These are phyloP conservation scores for Hypoxylon crocopeplum DNA, from an alignment of 495 filamentous ascomycete species.

Conservation along the genomic window DNA sequence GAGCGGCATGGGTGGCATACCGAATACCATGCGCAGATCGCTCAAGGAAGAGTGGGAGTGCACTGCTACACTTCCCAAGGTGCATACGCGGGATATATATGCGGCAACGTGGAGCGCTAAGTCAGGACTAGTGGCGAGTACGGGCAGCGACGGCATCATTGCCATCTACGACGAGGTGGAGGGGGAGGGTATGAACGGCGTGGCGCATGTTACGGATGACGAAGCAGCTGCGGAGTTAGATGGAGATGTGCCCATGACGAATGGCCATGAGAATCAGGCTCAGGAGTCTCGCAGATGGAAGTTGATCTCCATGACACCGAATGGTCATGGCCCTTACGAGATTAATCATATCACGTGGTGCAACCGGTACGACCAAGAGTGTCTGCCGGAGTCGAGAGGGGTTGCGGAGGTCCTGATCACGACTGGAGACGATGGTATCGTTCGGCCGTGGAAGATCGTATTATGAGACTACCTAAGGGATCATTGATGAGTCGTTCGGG, in stretches of 20 bases:
- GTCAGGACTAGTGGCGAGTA: constrained; percentile 78
- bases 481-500: background rate
- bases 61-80: constrained; percentile 71
- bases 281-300: constrained; percentile 65
- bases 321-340: constrained; percentile 89
- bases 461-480: constrained; percentile 5
- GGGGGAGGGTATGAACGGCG: constrained; percentile 11
- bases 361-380: constrained; percentile 60
- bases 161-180: constrained; percentile 75
- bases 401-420: constrained; percentile 79
- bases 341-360: constrained; percentile 90
- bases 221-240: constrained; percentile 42
- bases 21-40: constrained; percentile 80
- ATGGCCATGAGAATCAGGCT: constrained; percentile 35
- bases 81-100: constrained; percentile 83
- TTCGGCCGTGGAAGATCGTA: constrained; percentile 70
- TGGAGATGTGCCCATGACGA: constrained; percentile 50
- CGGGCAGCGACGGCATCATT: constrained; percentile 84
- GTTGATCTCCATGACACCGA: constrained; percentile 66
- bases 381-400: constrained; percentile 48
- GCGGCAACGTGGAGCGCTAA: constrained; percentile 77
- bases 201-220: constrained; percentile 36
- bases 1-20: no score
- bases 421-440: constrained; percentile 80
- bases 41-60: constrained; percentile 83